Conservation (phyloP, 163 green algal species). For the Dunaliella salina region DNA sequence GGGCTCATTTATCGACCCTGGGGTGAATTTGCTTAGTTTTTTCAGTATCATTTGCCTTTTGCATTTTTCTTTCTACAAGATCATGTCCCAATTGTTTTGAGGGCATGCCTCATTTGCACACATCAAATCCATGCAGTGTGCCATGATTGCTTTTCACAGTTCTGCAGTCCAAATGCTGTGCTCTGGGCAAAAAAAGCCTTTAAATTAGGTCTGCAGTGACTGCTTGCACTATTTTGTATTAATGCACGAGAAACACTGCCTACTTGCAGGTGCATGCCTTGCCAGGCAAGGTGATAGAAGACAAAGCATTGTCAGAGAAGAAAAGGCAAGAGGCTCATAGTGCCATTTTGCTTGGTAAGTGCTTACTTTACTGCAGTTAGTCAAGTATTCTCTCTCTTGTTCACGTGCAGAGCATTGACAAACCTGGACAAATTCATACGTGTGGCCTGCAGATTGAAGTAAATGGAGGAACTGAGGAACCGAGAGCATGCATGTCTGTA, state of each 20-base stretch:
- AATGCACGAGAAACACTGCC: background rate
- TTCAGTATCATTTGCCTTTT: no score
- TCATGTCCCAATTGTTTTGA: no score
- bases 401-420: background rate
- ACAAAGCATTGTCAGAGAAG: background rate
- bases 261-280: constrained; percentile 9
- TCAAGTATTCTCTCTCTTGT: background rate
- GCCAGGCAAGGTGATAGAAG: background rate
- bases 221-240: background rate
- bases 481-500: no score
- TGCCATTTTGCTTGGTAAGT: constrained; percentile 25
- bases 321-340: constrained; percentile 13
- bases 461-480: background rate
- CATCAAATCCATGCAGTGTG: no score
- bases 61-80: no score
- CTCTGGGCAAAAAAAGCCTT: no score
- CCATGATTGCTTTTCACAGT: background rate
- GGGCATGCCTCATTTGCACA: no score
- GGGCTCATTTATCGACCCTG: no score
- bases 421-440: background rate
- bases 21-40: no score
- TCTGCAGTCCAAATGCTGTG: background rate
- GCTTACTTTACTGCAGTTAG: background rate
- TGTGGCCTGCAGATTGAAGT: background rate
- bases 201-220: background rate